These are phyloP conservation scores for Paraglomus occultum DNA, from an alignment of 192 early-diverging fungal genomes.

Conservation along the genomic window DNA sequence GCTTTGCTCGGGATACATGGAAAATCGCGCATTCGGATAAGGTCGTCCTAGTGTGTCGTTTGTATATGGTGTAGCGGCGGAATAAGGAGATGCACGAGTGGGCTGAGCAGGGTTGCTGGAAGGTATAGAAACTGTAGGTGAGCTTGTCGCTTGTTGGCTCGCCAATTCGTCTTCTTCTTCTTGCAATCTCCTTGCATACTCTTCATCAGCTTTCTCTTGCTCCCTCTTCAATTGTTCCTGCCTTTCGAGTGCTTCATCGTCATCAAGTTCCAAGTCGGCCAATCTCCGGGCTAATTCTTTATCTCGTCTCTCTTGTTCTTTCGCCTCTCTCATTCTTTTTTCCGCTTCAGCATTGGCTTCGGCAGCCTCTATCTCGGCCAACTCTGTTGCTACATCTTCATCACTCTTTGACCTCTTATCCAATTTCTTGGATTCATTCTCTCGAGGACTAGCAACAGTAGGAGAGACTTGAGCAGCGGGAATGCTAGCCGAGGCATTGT, in stretches of 20 bases:
- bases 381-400: neutral
- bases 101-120: neutral
- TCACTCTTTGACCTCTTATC: neutral
- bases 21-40: too few relatives aligned
- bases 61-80: neutral
- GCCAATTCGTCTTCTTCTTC: constrained; percentile 14
- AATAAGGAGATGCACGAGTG: neutral
- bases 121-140: neutral
- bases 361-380: neutral
- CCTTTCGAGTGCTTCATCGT: neutral
- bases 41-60: too few relatives aligned
- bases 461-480: neutral
- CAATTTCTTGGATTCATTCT: neutral
- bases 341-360: neutral
- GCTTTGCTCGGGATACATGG: too few relatives aligned
- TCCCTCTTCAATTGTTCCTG: neutral
- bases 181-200: constrained; percentile 11
- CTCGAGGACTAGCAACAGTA: neutral
- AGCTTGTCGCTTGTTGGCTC: neutral
- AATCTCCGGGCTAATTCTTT: constrained; percentile 6
- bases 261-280: neutral
- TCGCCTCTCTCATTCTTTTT: neutral
- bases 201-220: constrained; percentile 26
- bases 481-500: neutral
- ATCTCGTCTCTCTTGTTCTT: constrained; percentile 3